Conservation (phyloP, 148 eudicot species). For the Rhododendron ferrugineum region DNA sequence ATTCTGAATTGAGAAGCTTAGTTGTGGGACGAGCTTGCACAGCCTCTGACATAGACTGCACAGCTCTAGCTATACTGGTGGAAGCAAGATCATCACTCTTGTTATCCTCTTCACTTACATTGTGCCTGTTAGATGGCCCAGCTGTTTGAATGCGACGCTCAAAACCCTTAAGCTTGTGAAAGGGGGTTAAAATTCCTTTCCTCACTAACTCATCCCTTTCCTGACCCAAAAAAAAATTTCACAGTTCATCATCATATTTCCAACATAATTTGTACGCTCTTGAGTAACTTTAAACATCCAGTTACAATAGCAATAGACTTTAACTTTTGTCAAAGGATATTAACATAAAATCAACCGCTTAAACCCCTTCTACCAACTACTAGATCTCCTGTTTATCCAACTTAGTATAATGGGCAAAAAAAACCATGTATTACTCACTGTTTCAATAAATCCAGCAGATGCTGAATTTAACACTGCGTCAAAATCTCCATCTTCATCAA, state of each 20-base stretch:
- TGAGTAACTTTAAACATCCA: background rate
- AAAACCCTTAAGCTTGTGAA: conserved; percentile 90
- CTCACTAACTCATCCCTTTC: conserved; percentile 93
- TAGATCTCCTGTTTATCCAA: background rate
- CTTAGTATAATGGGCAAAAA: background rate
- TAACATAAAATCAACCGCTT: conserved; percentile 3
- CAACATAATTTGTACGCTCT: background rate
- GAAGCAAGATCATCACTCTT: conserved; percentile 44
- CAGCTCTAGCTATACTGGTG: conserved; percentile 66
- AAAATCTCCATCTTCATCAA: conserved; percentile 74
- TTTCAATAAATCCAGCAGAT: conserved; percentile 91
- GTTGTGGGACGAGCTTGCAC: conserved; percentile 81
- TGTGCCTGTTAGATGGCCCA: conserved; percentile 32
- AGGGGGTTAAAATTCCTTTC: conserved; percentile 92
- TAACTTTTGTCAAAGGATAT: background rate
- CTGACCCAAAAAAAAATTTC: conserved; percentile 23
- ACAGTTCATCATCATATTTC: conserved; percentile 14
- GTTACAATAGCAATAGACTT: background rate
- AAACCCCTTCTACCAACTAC: background rate
- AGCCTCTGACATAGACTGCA: conserved; percentile 63
- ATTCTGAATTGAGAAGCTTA: conserved; percentile 62
- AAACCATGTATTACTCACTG: conserved; percentile 48
- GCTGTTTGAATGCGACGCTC: conserved; percentile 78
- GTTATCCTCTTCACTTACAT: conserved; percentile 22
- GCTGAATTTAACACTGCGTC: conserved; percentile 86